These are phyloP conservation scores for Apophysomyces elegans DNA, from an alignment of 371 early-diverging fungal species.

Conservation along the genomic window DNA sequence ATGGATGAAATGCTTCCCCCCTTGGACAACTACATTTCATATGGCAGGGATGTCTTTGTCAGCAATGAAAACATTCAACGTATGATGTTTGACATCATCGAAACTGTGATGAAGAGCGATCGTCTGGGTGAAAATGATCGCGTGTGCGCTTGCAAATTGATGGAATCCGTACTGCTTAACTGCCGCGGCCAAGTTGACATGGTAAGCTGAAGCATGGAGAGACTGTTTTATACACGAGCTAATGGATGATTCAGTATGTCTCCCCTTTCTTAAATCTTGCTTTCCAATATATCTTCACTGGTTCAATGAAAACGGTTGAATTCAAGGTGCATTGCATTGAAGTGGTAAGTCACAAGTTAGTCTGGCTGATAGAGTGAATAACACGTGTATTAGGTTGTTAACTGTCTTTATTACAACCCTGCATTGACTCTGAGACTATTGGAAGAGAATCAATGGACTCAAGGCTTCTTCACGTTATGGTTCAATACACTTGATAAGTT, in stretches of 20 bases:
- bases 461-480: slow-evolving; percentile 83
- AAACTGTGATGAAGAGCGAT: slow-evolving; percentile 75
- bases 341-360: slow-evolving; percentile 37
- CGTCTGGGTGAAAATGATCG: slow-evolving; percentile 71
- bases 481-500: slow-evolving; percentile 73
- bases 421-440: slow-evolving; percentile 70
- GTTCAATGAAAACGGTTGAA: slow-evolving; percentile 59
- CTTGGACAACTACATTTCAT: slow-evolving; percentile 86
- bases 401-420: slow-evolving; percentile 86
- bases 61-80: slow-evolving; percentile 63
- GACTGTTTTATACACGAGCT: not conserved
- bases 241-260: slow-evolving; percentile 32
- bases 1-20: slow-evolving; percentile 83
- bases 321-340: slow-evolving; percentile 67
- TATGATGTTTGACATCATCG: slow-evolving; percentile 71
- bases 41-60: slow-evolving; percentile 75
- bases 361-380: not conserved
- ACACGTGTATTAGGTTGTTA: slow-evolving; percentile 62
- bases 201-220: slow-evolving; percentile 34
- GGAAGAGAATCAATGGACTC: slow-evolving; percentile 77
- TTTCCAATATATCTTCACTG: slow-evolving; percentile 63
- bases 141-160: slow-evolving; percentile 74
- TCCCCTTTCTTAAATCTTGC: slow-evolving; percentile 68
- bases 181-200: slow-evolving; percentile 76
- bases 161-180: slow-evolving; percentile 79